phyloP scores from a whole-genome alignment of 2,329 filamentous ascomycete genomes.

The Fusarium begoniae region DNA sequence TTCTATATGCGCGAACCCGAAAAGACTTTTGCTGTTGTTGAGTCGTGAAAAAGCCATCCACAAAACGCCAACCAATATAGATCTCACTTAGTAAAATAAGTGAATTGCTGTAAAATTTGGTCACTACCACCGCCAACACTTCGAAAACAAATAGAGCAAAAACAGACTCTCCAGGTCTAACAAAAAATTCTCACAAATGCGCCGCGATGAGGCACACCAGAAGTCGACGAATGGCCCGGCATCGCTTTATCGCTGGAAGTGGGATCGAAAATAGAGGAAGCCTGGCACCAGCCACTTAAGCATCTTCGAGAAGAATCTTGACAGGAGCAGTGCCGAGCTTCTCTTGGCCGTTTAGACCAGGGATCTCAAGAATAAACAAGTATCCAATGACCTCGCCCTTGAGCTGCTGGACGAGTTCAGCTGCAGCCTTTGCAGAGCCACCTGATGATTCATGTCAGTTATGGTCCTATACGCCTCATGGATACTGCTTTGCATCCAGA shows the following conservation, averaged over 20 bases:
- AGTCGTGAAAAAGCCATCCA: slow-evolving; percentile 33
- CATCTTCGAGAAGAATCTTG: slow-evolving; percentile 78
- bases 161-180: slow-evolving; percentile 30
- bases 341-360: slow-evolving; percentile 89
- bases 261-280: slow-evolving; percentile 25
- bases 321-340: slow-evolving; percentile 84
- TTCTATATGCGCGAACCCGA: slow-evolving; percentile 41
- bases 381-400: slow-evolving; percentile 89
- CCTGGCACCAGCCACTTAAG: slow-evolving; percentile 23
- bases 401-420: slow-evolving; percentile 84
- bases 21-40: slow-evolving; percentile 42
- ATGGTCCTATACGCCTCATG: not conserved
- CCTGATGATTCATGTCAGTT: slow-evolving; percentile 61
- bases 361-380: slow-evolving; percentile 94
- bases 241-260: slow-evolving; percentile 24
- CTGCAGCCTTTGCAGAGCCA: slow-evolving; percentile 89
- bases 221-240: slow-evolving; percentile 21
- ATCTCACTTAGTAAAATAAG: slow-evolving; percentile 33
- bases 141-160: slow-evolving; percentile 24
- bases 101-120: slow-evolving; percentile 22
- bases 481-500: slow-evolving; percentile 1
- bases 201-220: slow-evolving; percentile 13
- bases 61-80: slow-evolving; percentile 42
- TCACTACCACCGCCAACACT: slow-evolving; percentile 23
- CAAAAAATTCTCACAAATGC: slow-evolving; percentile 22